A percentile compares a stretch with the other conserved stretches of the same genome.
phyloP scores from a whole-genome alignment of 768 basidiomycete species.

The Tylopilus balloui region DNA sequence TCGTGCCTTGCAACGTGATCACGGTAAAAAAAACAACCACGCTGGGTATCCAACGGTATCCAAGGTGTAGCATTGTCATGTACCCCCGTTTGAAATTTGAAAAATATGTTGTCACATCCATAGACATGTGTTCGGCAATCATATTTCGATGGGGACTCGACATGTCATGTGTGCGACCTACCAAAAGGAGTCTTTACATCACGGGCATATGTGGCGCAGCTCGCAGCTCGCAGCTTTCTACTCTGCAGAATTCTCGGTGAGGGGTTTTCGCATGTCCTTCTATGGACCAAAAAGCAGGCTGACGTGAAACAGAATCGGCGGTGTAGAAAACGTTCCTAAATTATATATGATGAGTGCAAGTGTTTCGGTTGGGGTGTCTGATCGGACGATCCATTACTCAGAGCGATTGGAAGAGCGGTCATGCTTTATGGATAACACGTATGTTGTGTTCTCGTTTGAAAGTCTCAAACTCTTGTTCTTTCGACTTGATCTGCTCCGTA shows the following conservation, averaged over 20 bases:
- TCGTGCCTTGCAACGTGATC: conserved; percentile 9
- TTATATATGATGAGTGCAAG: not conserved
- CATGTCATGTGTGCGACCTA: not conserved
- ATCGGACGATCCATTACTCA: not conserved
- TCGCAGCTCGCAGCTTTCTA: not conserved
- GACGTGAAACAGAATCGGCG: not conserved
- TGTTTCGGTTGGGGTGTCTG: not conserved
- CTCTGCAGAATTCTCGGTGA: not conserved
- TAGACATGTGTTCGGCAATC: not conserved
- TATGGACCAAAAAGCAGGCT: not conserved
- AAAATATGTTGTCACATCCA: not conserved
- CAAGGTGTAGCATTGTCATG: not conserved
- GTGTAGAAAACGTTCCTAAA: not conserved
- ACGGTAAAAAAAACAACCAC: conserved; percentile 1
- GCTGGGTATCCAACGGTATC: not conserved
- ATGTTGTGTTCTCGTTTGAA: conserved; percentile 79
- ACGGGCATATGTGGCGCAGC: conserved; percentile 2
- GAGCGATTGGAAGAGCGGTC: conserved; percentile 6
- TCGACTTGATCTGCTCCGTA: conserved; percentile 82
- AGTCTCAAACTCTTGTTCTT: conserved; percentile 76
- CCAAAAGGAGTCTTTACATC: conserved; percentile 8
- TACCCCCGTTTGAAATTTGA: not conserved
- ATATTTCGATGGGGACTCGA: not conserved
- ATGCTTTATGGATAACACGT: conserved; percentile 46
- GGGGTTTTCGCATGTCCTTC: not conserved